Base-by-base conservation (phyloP, 2,329 filamentous ascomycete species). In the Xylariaceae sp. region DNA sequence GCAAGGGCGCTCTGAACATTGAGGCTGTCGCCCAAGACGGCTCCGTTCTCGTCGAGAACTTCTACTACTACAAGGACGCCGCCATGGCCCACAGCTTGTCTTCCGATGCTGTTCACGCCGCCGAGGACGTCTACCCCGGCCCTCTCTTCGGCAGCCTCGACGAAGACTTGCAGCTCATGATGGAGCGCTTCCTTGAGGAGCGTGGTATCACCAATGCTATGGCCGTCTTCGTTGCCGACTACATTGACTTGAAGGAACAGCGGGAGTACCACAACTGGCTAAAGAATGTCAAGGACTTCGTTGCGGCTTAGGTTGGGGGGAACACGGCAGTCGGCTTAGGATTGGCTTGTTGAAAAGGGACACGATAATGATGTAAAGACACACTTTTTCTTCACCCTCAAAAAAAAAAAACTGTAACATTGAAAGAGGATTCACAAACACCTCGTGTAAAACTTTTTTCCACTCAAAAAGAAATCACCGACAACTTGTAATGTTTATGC, bases 211-310 rank as follows among this genome's bases (percentile, higher is more conserved):
- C 92, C 68, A 85, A 87, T 65, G 83, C 86, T 56, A 81, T 99
- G 65, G 92, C 91, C 51, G 76, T 91, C 63, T 96, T 97, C 73
- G 86, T 95, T 44, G 90, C 91, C 39, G 91, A 97, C 72, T 99
- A 96, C 76, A 91, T 97, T 68, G 91, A 97, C 71, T 84, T 88
- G 75, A 99, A 99, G 86, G 94, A 99, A 83, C 92, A 97, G 83
- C 88, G 85, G 76, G 94, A 99, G 80, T 99, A 99, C 74, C 77
- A 95, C 59, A 77, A 81, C 62, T 99, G 95, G 94, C 77, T 99
- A 72, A 81, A 85, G 72, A 88, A 88, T 70, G 81, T 96, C 73
- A 94, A 92, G 84, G 77, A 75, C 60, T 96, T 97, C 69, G 78
- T 96, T 63, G 86, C 88, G 70, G 85, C 84, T 58, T 90, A 77